Evolutionary conservation across 768 basidiomycete genomes (phyloP).

Genomic region (Vararia minispora): DNA sequence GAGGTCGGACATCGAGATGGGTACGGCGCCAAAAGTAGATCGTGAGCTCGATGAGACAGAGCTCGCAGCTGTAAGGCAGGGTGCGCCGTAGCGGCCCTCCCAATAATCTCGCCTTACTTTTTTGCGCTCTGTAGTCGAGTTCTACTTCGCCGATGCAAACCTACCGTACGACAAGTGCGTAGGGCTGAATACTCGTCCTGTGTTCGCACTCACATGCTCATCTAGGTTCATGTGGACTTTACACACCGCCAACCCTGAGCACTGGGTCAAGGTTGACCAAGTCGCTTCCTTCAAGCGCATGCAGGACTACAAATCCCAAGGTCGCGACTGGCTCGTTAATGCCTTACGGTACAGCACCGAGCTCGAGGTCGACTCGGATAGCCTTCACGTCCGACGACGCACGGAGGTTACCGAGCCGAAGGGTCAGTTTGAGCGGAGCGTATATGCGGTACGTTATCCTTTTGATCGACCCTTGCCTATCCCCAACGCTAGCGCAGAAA

Average conservation of each 20-base stretch:
- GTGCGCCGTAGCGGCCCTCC: too few species aligned
- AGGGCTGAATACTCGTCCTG: constrained; percentile 1
- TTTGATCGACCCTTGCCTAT: background rate
- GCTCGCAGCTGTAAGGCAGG: too few species aligned
- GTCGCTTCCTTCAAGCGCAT: constrained; percentile 94
- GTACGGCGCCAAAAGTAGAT: too few species aligned
- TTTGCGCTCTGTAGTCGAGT: constrained; percentile 85
- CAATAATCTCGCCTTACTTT: too few species aligned
- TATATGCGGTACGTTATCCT: constrained; percentile 67
- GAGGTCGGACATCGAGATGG: too few species aligned
- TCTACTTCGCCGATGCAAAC: constrained; percentile 96
- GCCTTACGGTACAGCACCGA: constrained; percentile 44
- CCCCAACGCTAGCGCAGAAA: constrained; percentile 49
- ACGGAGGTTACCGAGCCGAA: constrained; percentile 72
- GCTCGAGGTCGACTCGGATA: constrained; percentile 67
- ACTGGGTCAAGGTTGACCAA: constrained; percentile 84
- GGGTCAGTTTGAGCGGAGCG: constrained; percentile 69
- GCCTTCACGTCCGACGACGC: constrained; percentile 60
- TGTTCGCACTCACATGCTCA: background rate
- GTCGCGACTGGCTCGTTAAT: constrained; percentile 56
- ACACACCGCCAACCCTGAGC: constrained; percentile 66
- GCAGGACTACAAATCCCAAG: constrained; percentile 54
- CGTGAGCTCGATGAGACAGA: too few species aligned
- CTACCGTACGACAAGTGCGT: constrained; percentile 79
- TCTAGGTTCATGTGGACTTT: constrained; percentile 90